Evolutionary conservation across 495 filamentous ascomycete genomes (phyloP).

Genomic region (Tuber aestivum): DNA sequence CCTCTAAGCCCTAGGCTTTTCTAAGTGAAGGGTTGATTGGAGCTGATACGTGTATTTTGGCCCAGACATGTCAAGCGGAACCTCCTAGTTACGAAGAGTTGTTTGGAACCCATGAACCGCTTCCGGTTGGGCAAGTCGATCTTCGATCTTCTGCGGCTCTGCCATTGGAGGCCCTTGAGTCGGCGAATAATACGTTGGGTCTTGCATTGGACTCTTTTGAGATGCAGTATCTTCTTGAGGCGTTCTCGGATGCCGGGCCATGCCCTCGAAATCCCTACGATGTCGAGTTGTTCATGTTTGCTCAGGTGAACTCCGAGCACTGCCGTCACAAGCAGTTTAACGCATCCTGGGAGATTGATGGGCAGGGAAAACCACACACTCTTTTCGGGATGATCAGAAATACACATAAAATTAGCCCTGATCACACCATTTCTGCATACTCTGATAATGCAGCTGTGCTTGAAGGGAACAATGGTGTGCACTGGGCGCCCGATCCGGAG

Average conservation of each 20-base stretch:
- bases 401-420: constrained; percentile 72
- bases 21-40: neutral
- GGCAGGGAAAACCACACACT: constrained; percentile 64
- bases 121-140: constrained; percentile 64
- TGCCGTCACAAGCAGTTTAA: constrained; percentile 83
- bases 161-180: constrained; percentile 65
- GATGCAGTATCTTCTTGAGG: constrained; percentile 86
- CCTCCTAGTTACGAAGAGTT: constrained; percentile 64
- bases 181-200: constrained; percentile 74
- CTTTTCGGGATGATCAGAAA: constrained; percentile 95
- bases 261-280: constrained; percentile 70
- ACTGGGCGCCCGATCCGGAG: constrained; percentile 79
- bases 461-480: constrained; percentile 61
- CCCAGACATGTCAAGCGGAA: constrained; percentile 57
- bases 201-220: constrained; percentile 81
- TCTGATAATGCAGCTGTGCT: constrained; percentile 95
- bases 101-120: constrained; percentile 70
- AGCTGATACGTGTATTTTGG: neutral
- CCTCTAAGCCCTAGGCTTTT: neutral
- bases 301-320: constrained; percentile 87
- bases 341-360: constrained; percentile 95
- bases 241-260: constrained; percentile 65
- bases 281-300: constrained; percentile 98
- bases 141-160: constrained; percentile 57
- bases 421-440: constrained; percentile 84